A percentile compares a stretch with the other conserved stretches of the same genome.
phyloP scores from a whole-genome alignment of 179 eudicot genomes.

The Corrigiola litoralis region DNA sequence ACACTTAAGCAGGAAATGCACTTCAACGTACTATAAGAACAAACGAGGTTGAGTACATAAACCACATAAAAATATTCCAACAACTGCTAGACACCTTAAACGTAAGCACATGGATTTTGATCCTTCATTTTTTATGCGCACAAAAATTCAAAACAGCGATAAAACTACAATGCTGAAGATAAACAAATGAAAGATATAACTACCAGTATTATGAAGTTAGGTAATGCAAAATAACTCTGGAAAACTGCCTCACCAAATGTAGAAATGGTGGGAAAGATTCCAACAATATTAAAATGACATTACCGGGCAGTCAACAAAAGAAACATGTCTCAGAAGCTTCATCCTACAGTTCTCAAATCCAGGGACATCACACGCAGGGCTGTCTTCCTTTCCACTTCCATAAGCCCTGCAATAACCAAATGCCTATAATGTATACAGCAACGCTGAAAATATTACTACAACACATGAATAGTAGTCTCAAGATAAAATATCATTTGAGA shows the following conservation, averaged over 20 bases:
- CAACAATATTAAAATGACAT: constrained; percentile 11
- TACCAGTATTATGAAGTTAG: no score
- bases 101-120: no score
- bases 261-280: not conserved
- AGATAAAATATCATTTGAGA: not conserved
- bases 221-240: no score
- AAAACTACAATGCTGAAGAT: no score
- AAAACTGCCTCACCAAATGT: not conserved
- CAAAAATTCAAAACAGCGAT: no score
- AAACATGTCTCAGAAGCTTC: constrained; percentile 90
- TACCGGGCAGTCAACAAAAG: constrained; percentile 98
- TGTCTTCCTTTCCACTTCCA: constrained; percentile 98
- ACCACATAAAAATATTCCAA: no score
- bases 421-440: not conserved
- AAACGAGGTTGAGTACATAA: no score
- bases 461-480: not conserved
- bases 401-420: constrained; percentile 59
- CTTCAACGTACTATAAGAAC: no score
- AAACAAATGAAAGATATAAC: no score
- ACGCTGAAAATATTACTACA: not conserved
- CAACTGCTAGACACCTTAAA: no score
- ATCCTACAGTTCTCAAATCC: constrained; percentile 87
- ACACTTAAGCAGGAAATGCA: no score
- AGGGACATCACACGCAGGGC: constrained; percentile 88
- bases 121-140: no score